Evolutionary conservation across 2,329 filamentous ascomycete genomes (phyloP).

Genomic region (Magnaporthales sp.): DNA sequence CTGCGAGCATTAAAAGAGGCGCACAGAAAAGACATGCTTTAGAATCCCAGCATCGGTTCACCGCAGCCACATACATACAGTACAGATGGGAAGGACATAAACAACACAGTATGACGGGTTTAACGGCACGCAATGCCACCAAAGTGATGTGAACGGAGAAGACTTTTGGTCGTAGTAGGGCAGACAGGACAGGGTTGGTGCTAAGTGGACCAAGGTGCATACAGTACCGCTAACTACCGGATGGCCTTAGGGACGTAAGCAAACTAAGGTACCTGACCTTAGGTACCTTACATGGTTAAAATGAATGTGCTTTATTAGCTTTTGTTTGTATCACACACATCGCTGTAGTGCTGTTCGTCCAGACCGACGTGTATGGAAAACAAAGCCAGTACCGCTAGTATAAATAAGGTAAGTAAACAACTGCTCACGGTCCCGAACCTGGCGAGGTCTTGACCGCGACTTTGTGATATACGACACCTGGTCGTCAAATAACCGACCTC

Average conservation of each 20-base stretch:
- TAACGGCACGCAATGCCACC: not conserved
- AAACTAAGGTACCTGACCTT: no score
- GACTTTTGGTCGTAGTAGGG: not conserved
- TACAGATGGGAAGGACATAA: not conserved
- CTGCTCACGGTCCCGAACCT: not conserved
- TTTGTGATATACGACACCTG: not conserved
- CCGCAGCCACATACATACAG: not conserved
- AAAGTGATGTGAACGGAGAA: not conserved
- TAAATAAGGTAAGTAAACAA: not conserved
- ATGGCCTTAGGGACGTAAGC: no score
- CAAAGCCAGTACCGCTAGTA: not conserved
- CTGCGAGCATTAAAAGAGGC: not conserved
- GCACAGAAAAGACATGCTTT: not conserved
- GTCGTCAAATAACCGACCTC: not conserved
- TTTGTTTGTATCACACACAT: not conserved
- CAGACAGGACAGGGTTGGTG: not conserved
- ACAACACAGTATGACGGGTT: not conserved
- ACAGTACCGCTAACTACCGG: no score
- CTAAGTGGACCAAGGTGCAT: no score
- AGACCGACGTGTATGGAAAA: not conserved
- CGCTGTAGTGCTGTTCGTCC: not conserved
- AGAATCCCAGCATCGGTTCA: not conserved
- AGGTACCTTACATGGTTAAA: not conserved
- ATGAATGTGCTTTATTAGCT: no score
- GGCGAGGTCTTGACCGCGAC: not conserved